Conservation (phyloP, 2,329 filamentous ascomycete species). For the Fusarium globosum region DNA sequence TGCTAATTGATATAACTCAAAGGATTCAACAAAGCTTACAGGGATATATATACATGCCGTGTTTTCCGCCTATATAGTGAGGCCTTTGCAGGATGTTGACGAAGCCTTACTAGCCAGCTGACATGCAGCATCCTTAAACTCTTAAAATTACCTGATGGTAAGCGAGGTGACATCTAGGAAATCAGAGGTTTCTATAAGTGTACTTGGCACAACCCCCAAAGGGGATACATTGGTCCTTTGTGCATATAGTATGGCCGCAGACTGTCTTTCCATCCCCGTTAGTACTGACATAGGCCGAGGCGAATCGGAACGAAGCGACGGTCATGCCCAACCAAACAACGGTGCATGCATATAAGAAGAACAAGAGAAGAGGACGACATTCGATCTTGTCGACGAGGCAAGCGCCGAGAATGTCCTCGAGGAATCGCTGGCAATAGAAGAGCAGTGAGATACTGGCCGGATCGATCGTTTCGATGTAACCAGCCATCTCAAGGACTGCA, state of each 20-base stretch:
- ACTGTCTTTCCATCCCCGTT: not conserved
- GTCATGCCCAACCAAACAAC: not conserved
- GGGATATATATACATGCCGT: not conserved
- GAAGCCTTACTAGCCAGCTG: too few relatives aligned
- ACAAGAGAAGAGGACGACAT: not conserved
- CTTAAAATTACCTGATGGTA: too few relatives aligned
- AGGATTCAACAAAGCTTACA: not conserved
- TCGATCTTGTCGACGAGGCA: not conserved
- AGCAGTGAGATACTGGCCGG: not conserved
- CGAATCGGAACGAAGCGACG: not conserved
- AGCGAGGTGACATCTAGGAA: too few relatives aligned
- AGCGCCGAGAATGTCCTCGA: not conserved
- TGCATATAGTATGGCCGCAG: not conserved
- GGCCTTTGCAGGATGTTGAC: too few relatives aligned
- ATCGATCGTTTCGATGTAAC: not conserved
- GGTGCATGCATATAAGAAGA: not conserved
- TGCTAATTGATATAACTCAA: not conserved
- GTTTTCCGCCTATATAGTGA: too few relatives aligned
- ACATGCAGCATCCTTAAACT: too few relatives aligned
- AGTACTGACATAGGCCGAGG: not conserved
- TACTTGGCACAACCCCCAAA: too few relatives aligned
- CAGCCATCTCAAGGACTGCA: not conserved
- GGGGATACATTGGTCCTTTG: too few relatives aligned
- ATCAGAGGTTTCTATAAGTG: too few relatives aligned
- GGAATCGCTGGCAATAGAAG: not conserved